A percentile compares a stretch with the other conserved stretches of the same genome.
phyloP scores from a whole-genome alignment of 1,139 yeast species.

The Pichia sp. region DNA sequence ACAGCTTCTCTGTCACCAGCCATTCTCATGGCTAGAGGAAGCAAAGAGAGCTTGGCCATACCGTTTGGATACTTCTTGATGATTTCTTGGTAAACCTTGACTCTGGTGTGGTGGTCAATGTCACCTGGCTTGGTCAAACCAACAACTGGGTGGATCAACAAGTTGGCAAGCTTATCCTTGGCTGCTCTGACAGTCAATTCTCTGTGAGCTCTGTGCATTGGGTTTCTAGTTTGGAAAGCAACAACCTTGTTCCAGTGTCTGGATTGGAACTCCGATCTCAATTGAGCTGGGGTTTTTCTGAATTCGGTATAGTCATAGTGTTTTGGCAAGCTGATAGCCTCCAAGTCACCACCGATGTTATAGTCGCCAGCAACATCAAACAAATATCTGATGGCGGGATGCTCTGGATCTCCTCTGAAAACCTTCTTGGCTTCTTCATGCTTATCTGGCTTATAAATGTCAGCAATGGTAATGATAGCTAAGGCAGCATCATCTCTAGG shows the following conservation, averaged over 20 bases:
- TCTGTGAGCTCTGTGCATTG: conserved; percentile 98
- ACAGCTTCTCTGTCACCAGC: conserved; percentile 98
- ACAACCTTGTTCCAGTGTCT: conserved; percentile 89
- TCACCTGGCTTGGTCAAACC: conserved; percentile 98
- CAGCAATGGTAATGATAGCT: conserved; percentile 76
- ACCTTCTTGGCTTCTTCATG: conserved; percentile 73
- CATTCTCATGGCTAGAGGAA: conserved; percentile 98
- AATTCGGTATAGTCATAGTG: conserved; percentile 88
- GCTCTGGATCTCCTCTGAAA: conserved; percentile 96
- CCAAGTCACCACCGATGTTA: conserved; percentile 83
- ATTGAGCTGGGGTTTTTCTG: conserved; percentile 86
- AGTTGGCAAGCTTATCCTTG: conserved; percentile 67
- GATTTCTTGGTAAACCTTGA: conserved; percentile 88
- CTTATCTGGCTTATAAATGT: conserved; percentile 81
- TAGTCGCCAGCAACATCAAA: conserved; percentile 71
- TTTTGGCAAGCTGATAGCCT: conserved; percentile 77
- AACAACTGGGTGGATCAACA: conserved; percentile 93
- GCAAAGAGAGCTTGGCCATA: conserved; percentile 79
- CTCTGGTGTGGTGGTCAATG: conserved; percentile 96
- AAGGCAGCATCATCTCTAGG: conserved; percentile 76
- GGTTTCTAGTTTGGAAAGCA: conserved; percentile 97
- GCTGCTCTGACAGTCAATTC: conserved; percentile 96
- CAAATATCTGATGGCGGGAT: conserved; percentile 83
- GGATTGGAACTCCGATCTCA: conserved; percentile 74
- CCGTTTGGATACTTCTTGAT: conserved; percentile 91